Conservation (phyloP, 2,329 filamentous ascomycete species). For the Epichloe brachyelytri region DNA sequence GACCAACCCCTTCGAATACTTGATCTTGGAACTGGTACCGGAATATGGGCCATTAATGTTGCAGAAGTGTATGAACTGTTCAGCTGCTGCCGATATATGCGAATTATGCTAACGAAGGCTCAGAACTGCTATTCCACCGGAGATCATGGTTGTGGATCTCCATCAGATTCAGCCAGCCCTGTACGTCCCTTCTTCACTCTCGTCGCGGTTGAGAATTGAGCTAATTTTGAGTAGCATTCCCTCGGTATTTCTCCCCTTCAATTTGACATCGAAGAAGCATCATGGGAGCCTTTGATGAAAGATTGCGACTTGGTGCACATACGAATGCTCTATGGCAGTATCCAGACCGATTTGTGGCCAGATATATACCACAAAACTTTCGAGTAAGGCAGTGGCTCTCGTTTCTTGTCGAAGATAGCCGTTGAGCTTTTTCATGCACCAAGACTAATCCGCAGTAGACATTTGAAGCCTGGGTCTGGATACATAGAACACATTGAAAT, state of each 20-base stretch:
- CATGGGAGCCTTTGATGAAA: conserved; percentile 38
- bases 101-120: not conserved
- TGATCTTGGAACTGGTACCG: conserved; percentile 73
- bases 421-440: not conserved
- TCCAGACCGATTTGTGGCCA: conserved; percentile 54
- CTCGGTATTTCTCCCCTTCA: conserved; percentile 40
- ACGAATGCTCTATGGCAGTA: conserved; percentile 65
- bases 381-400: conserved; percentile 34
- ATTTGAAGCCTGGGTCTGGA: conserved; percentile 63
- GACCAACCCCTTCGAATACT: conserved; percentile 30
- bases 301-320: conserved; percentile 76
- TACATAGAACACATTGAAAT: conserved; percentile 82
- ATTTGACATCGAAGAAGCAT: conserved; percentile 61
- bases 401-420: not conserved
- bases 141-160: conserved; percentile 27
- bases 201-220: not conserved
- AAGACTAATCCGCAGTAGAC: conserved; percentile 31
- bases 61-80: conserved; percentile 42
- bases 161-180: conserved; percentile 26
- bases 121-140: not conserved
- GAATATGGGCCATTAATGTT: conserved; percentile 84
- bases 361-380: conserved; percentile 59
- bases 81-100: not conserved
- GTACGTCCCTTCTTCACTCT: conserved; percentile 14
- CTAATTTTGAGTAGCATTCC: conserved; percentile 47